Percentiles rank a stretch among this genome's conserved stretches.
Conservation (phyloP, 805 yeast species). For the Barnettozyma salicaria region DNA sequence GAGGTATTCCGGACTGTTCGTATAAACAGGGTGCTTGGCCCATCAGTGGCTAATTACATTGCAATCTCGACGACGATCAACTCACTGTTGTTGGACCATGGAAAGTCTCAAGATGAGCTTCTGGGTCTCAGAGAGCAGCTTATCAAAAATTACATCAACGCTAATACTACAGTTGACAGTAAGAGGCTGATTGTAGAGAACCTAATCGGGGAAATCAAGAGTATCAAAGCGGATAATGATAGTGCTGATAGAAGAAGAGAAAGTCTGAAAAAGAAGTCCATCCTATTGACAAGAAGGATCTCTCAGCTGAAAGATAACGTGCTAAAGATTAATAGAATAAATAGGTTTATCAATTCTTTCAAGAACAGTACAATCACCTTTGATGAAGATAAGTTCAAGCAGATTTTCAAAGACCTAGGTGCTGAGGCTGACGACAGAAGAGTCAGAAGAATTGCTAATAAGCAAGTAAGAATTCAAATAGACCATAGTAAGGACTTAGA, state of each 20-base stretch:
- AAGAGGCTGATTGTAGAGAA: conserved; percentile 9
- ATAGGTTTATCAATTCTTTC: conserved; percentile 2
- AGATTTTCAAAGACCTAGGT: conserved; percentile 7
- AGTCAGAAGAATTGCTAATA: neutral
- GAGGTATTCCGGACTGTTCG: conserved; percentile 7
- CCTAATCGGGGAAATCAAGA: conserved; percentile 2
- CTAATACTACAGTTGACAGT: conserved; percentile 5
- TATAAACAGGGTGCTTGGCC: conserved; percentile 5
- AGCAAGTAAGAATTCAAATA: neutral
- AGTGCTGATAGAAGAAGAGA: conserved; percentile 6
- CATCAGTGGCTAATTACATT: conserved; percentile 4
- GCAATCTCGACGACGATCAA: conserved; percentile 4
- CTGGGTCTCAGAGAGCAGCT: conserved; percentile 4
- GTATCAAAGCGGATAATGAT: conserved; percentile 3
- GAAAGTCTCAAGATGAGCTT: conserved; percentile 3
- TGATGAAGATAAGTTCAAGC: conserved; percentile 4
- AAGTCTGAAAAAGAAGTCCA: conserved; percentile 7
- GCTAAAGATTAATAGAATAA: conserved; percentile 6
- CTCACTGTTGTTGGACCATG: conserved; percentile 3
- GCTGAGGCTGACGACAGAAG: neutral
- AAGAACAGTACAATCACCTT: neutral
- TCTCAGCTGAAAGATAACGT: conserved; percentile 10
- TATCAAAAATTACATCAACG: conserved; percentile 5
- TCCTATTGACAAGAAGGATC: conserved; percentile 5
- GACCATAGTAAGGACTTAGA: conserved; percentile 2